Percentiles rank a stretch among this genome's conserved stretches.
These are phyloP conservation scores for Aspergillus fischeri DNA, from an alignment of 2,329 filamentous ascomycete genomes.

Conservation along the genomic window DNA sequence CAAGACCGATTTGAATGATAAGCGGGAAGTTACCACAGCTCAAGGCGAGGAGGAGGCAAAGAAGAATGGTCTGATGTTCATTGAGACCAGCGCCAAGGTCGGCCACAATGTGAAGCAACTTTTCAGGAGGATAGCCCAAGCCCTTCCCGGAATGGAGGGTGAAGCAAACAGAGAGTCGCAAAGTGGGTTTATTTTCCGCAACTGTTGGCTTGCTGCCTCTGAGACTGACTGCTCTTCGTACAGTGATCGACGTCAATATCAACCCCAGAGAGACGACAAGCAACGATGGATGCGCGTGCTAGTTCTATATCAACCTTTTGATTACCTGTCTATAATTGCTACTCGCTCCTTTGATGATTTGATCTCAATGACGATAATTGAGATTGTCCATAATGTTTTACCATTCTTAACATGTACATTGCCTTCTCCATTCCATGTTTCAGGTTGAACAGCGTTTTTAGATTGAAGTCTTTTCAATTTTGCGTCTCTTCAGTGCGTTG, in stretches of 20 bases:
- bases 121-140: conserved; percentile 97
- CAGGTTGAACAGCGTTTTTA: conserved; percentile 31
- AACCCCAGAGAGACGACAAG: conserved; percentile 62
- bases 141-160: conserved; percentile 94
- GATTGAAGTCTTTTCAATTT: conserved; percentile 4
- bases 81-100: conserved; percentile 96
- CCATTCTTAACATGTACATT: conserved; percentile 38
- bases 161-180: conserved; percentile 74
- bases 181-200: conserved; percentile 55
- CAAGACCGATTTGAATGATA: conserved; percentile 98
- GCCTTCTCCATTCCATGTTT: conserved; percentile 20
- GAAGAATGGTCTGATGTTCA: conserved; percentile 97
- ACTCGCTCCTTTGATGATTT: conserved; percentile 5
- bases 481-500: background rate
- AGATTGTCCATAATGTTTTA: conserved; percentile 35
- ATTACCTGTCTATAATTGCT: conserved; percentile 10
- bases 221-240: conserved; percentile 20
- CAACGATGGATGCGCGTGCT: conserved; percentile 73
- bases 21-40: conserved; percentile 91
- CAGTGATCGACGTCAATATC: conserved; percentile 93
- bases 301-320: conserved; percentile 8
- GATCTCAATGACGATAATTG: conserved; percentile 26
- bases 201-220: background rate
- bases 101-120: conserved; percentile 97
- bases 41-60: conserved; percentile 98